Percentiles rank a stretch among this genome's conserved stretches.
Evolutionary conservation across 805 yeast genomes (phyloP).

Genomic region (Metschnikowia lunata): DNA sequence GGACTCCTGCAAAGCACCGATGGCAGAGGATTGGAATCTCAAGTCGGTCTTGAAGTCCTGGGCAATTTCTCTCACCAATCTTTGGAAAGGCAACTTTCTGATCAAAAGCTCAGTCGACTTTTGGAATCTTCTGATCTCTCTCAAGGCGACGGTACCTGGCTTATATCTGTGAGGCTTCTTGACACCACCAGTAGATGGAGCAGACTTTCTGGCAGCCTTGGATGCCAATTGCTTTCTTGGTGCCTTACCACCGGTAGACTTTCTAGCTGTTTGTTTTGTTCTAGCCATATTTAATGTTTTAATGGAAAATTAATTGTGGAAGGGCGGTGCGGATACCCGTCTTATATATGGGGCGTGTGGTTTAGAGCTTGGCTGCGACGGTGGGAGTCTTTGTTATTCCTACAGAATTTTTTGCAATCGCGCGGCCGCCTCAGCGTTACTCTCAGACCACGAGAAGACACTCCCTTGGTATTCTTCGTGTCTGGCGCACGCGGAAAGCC

Average conservation of each 20-base stretch:
- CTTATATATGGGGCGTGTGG: slow-evolving; percentile 8
- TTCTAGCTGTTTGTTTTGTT: slow-evolving; percentile 93
- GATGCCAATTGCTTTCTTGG: slow-evolving; percentile 93
- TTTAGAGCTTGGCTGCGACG: not conserved
- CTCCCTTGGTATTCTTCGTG: no score
- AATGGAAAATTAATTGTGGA: not conserved
- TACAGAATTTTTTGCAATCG: slow-evolving; percentile 3
- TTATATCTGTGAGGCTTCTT: slow-evolving; percentile 94
- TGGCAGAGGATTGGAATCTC: slow-evolving; percentile 96
- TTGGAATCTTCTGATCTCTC: slow-evolving; percentile 97
- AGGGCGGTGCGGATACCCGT: not conserved
- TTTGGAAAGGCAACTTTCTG: slow-evolving; percentile 95
- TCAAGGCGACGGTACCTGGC: slow-evolving; percentile 95
- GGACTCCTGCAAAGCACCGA: slow-evolving; percentile 97
- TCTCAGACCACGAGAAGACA: not conserved
- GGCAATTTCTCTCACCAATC: slow-evolving; percentile 94
- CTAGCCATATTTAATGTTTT: slow-evolving; percentile 59
- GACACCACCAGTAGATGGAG: slow-evolving; percentile 90
- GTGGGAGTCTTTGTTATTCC: not conserved
- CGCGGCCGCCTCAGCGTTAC: not conserved
- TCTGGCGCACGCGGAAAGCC: slow-evolving; percentile 1
- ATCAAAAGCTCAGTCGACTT: slow-evolving; percentile 91
- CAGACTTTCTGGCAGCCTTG: slow-evolving; percentile 90
- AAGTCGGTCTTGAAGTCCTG: slow-evolving; percentile 90
- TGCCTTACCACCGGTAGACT: slow-evolving; percentile 93